These are phyloP conservation scores for Paraurostyla sp. DNA, from an alignment of 73 alveolate genomes.

Conservation along the genomic window DNA sequence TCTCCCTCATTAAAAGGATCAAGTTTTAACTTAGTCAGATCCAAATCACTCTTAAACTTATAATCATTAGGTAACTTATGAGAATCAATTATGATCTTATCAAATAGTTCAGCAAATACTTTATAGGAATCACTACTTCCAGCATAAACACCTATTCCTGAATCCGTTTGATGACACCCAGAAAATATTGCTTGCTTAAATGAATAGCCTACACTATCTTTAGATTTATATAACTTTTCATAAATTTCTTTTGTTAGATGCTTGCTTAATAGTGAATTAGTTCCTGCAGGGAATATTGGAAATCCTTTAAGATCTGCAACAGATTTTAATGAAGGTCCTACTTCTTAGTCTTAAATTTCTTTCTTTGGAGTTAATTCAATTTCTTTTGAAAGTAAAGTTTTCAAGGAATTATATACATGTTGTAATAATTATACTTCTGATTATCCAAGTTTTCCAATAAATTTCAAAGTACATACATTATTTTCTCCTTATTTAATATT, in stretches of 20 bases:
- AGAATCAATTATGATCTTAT: conserved; percentile 43
- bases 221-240: not conserved
- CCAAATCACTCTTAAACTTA: not conserved
- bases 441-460: no score
- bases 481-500: no score
- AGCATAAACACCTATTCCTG: conserved; percentile 74
- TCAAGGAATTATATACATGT: no score
- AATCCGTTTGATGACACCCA: conserved; percentile 57
- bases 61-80: conserved; percentile 44
- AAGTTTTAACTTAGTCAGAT: conserved; percentile 10
- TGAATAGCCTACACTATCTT: conserved; percentile 59
- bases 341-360: no score
- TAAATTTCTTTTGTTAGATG: conserved; percentile 49
- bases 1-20: conserved; percentile 41
- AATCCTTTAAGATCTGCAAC: no score
- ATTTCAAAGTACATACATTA: no score
- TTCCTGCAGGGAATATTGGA: conserved; percentile 67
- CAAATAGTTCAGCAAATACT: conserved; percentile 57
- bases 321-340: no score
- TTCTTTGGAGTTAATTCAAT: no score
- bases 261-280: conserved; percentile 51
- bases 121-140: conserved; percentile 64
- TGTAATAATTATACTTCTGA: no score
- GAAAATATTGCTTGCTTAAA: conserved; percentile 60
- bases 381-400: no score